Conservation (phyloP, 129 eudicot genomes). For the Deinandra increscens region DNA sequence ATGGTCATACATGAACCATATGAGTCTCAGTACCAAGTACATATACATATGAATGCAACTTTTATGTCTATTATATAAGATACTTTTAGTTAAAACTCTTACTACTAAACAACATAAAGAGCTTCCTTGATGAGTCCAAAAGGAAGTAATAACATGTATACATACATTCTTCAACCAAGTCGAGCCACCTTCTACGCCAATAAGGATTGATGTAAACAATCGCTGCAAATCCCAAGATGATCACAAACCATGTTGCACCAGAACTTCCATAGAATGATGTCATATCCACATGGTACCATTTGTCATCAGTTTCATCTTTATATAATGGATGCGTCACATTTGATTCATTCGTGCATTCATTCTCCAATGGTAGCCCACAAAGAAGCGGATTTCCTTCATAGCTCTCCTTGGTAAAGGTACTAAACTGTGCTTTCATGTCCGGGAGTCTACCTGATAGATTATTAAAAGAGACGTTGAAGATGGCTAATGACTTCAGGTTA, state of each 20-base stretch:
- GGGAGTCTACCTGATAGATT: slow-evolving; percentile 23
- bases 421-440: slow-evolving; percentile 15
- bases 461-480: slow-evolving; percentile 13
- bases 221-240: slow-evolving; percentile 11
- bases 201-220: background rate
- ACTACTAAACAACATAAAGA: background rate
- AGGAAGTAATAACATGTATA: background rate
- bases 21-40: background rate
- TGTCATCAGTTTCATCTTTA: slow-evolving; percentile 14
- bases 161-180: slow-evolving; percentile 15
- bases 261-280: slow-evolving; percentile 20
- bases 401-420: slow-evolving; percentile 10
- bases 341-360: background rate
- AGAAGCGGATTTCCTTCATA: slow-evolving; percentile 18
- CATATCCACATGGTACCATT: slow-evolving; percentile 19
- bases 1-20: too few relatives aligned
- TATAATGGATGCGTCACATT: background rate
- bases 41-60: background rate
- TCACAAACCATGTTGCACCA: slow-evolving; percentile 5
- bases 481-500: background rate
- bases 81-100: background rate
- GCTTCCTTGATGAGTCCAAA: background rate
- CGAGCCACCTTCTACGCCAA: slow-evolving; percentile 18
- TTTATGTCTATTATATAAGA: background rate
- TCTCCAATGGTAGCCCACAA: slow-evolving; percentile 21